Base-by-base conservation (phyloP, 345 rosid species). In the Syzygium aqueum region DNA sequence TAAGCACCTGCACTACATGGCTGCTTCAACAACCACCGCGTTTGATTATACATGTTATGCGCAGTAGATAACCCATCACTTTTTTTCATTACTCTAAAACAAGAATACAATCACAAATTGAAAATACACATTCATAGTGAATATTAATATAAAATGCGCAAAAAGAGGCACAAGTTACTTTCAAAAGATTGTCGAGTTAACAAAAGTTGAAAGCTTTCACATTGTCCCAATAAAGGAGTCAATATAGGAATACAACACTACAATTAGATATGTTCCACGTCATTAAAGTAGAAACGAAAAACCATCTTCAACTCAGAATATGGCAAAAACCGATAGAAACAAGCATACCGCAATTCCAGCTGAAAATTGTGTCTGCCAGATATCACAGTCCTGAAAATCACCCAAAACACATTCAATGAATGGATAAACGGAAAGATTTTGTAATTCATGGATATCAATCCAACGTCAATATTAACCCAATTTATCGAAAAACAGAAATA, bases 331-430 rank as follows among this genome's bases (percentile, higher is more conserved):
- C 40, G 37, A 73, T 49, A 73, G 49, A 73, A 33, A 73, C 22
- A 73, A 73, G 80, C 91, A 85, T 92, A 97, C 99, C 98, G 88
- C 94, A 82, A 97, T 92, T 85, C 99, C 99, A 84, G 96, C 93
- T 63, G 90, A 93, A 90, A 94, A 92, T 85, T 96, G 99, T 89
- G 90, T 92, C 91, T 91, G 95, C 99, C 98, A 97, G 78, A 92
- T 93, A 91, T 96, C 94, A n/a, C 88, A 92, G 86, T 93, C 91
- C 98, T 97, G 95, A 85, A 90, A 89, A 84, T 63, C 27, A 73
- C 78, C 78, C 22, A 30, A 65, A 73, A 73, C 80, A 33, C 49
- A 73, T 73, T 33, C 49, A 73, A 73, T 73, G 49, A 73, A 73
- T 19, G 25, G 80, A 73, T 54, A 84, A 88, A 67, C 43, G 16